Evolutionary conservation across 106 monocot species (phyloP).

Genomic region (Dendrobium chrysotoxum): DNA sequence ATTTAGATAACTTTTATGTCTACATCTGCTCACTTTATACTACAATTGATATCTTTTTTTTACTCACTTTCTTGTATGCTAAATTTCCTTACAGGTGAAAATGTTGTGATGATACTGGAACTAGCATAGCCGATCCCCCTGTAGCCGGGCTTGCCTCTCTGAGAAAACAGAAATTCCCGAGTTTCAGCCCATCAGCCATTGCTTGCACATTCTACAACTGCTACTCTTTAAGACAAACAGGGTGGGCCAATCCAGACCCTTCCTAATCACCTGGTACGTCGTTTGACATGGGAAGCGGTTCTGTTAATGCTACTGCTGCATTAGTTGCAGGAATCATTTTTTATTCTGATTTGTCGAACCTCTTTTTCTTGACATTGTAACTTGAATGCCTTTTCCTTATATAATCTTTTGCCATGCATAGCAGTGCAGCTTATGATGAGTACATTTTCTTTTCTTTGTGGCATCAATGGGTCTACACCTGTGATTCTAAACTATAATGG

Average conservation of each 20-base stretch:
- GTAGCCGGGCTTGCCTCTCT: slow-evolving; percentile 89
- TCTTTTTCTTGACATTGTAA: background rate
- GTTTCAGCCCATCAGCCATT: slow-evolving; percentile 79
- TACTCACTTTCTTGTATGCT: background rate
- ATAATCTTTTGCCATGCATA: background rate
- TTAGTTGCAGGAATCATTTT: slow-evolving; percentile 85
- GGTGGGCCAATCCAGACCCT: slow-evolving; percentile 77
- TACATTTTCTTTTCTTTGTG: slow-evolving; percentile 75
- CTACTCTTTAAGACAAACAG: slow-evolving; percentile 53
- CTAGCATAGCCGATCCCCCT: slow-evolving; percentile 97
- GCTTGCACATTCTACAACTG: slow-evolving; percentile 75
- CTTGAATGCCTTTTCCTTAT: background rate
- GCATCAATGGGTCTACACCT: slow-evolving; percentile 71
- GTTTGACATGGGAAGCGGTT: slow-evolving; percentile 96
- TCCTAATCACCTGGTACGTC: slow-evolving; percentile 76
- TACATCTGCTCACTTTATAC: background rate
- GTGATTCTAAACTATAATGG: slow-evolving; percentile 73
- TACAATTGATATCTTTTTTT: background rate
- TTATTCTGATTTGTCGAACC: slow-evolving; percentile 48
- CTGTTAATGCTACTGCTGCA: slow-evolving; percentile 88
- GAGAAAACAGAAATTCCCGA: slow-evolving; percentile 82
- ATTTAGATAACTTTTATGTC: background rate
- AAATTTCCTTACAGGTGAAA: slow-evolving; percentile 51
- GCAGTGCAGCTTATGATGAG: slow-evolving; percentile 64
- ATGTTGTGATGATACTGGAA: slow-evolving; percentile 89